Base-by-base conservation (phyloP, 2,329 filamentous ascomycete species). In the Stemphylium vesicarium region DNA sequence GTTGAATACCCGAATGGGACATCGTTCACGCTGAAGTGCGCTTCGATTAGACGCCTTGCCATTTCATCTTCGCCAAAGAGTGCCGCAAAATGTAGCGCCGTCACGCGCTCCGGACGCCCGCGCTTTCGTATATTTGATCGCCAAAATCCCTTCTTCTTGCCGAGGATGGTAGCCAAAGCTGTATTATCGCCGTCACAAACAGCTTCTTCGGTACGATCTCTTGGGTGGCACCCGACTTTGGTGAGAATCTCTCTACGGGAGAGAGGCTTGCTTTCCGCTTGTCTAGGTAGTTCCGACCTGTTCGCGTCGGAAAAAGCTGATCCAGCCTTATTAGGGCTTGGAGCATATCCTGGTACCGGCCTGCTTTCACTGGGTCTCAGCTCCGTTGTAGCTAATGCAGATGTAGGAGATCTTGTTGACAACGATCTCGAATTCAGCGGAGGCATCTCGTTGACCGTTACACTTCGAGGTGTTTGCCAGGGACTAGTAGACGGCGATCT, bases 41-140 rank as follows among this genome's bases (percentile, higher is more conserved):
- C 44, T n/a, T 32, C 42, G 16, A 66, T 40, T 26, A 68, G 49
- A 20, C 55, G 51, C 38, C 46, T 50, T 18, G 62, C 64, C 62
- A 68, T 68, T n/a, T 64, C 62, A 20, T 63, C 49, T 47, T 68
- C 64, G 45, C 65, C 64, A 45, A 68, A 66, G 6, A 68, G 56
- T 13, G 65, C 64, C 10, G 64, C 65, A 29, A 64, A 68, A 53
- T 68, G 65, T 16, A 68, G 53, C 32, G 62, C 65, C 32, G 65
- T 68, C 18, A 65, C 45, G 4, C 60, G 60, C 56, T 66, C 64
- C 11, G 62, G 42, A 12, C 60, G 60, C 11, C 49, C 54, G 13
- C 43, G 62, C 44, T 60, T 65, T 5, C 62, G 64, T n/a, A 64
- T 16, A 36, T 53, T 62, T n/a, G 59, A 57, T 7, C 62, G 53